Base-by-base conservation (phyloP, 345 rosid genomes). In the Boechera retrofracta region DNA sequence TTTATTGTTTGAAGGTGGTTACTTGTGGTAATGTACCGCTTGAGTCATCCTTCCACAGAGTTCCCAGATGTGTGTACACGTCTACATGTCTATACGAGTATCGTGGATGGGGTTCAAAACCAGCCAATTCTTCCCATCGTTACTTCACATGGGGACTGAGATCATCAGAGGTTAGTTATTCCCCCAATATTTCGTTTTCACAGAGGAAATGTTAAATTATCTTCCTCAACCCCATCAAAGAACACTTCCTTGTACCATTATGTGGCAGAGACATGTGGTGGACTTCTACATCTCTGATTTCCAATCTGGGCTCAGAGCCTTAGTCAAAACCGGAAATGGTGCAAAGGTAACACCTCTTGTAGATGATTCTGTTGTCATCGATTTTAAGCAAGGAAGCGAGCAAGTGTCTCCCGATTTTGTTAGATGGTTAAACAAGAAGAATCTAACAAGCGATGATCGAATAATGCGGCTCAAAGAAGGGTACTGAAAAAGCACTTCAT, bases 221-320 rank as follows among this genome's bases (percentile, higher is more conserved):
- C 38, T 53, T 62, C 65, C 44, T 72, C 26, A 67, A 64, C 7
- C 39, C 12, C 24, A 47, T 71, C 31, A 47, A 64, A 44, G 49
- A 70, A 65, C 41, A 78, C 48, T 29, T 49, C 28, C 54, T 33
- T 69, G 51, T n/a, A 36, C 6, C 52, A 11, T 76, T 39, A 12
- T 80, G 81, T 82, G 71, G 64, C 92, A 95, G 99, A 88, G 94
- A 82, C 98, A 88, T 74, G 98, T 87, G 8, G 99, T 95, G 67
- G 99, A 95, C 82, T 95, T 95, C 82, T 95, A 95, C 89, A 95
- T 95, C 73, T 95, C 99, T 26, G 99, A 95, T 86, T 92, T 94
- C 82, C 98, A 92, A 71, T 94, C 98, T 73, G 98, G 98, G 31
- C 82, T 92, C 76, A 88, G 99, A 80, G 99, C 99, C 38, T 84